A percentile compares a stretch with the other conserved stretches of the same genome.
Evolutionary conservation across 208 protist genomes (phyloP).

Genomic region (Trichomonas vaginalis): DNA sequence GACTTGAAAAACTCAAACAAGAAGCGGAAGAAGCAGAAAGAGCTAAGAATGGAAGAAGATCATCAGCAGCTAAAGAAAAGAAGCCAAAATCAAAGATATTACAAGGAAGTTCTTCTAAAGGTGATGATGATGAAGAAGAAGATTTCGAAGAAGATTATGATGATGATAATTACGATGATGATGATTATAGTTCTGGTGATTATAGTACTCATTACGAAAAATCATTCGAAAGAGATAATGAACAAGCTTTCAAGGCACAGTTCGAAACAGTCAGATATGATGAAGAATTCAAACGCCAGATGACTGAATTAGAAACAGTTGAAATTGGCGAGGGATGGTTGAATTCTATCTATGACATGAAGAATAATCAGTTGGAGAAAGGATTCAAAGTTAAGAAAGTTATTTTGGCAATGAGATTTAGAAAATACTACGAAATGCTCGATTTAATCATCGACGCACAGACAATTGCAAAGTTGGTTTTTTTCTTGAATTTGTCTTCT

Average conservation of each 20-base stretch:
- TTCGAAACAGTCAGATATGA: not conserved
- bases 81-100: no score
- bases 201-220: no score
- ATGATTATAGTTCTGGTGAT: no score
- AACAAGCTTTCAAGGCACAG: not conserved
- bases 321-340: not conserved
- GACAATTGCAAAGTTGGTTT: not conserved
- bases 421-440: not conserved
- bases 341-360: not conserved
- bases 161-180: not conserved
- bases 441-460: not conserved
- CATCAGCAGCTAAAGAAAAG: no score
- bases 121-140: not conserved
- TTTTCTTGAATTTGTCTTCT: not conserved
- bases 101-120: not conserved
- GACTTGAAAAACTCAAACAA: no score
- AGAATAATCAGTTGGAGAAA: not conserved
- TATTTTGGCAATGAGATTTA: not conserved
- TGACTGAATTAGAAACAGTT: not conserved
- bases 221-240: not conserved
- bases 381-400: not conserved
- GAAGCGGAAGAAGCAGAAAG: no score
- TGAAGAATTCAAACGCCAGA: not conserved
- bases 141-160: not conserved
- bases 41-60: no score